Conservation (phyloP, 78 protist species). For the Paratrimastix pyriformis region DNA sequence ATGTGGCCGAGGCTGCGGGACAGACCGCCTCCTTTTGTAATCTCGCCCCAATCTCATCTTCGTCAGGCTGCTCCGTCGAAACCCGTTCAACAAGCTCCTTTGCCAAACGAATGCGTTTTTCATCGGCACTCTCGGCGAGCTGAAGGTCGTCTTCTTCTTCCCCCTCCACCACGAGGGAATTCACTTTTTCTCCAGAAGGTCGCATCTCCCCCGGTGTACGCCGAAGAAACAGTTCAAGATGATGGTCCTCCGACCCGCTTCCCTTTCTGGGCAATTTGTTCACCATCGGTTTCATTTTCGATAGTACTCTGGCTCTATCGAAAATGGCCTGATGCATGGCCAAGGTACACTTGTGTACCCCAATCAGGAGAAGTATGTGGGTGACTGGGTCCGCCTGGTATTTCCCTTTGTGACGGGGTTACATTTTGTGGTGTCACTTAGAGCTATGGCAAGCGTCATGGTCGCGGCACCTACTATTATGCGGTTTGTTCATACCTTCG, state of each 20-base stretch:
- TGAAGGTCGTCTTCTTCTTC: neutral
- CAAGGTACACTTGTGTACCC: conserved; percentile 34
- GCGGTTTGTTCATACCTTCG: conserved; percentile 27
- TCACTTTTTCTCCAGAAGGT: too few species aligned
- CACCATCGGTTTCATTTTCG: too few species aligned
- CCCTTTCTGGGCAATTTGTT: too few species aligned
- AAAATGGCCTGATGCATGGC: conserved; percentile 49
- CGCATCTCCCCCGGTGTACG: too few species aligned
- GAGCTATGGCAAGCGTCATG: conserved; percentile 36
- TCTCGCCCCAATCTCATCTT: neutral
- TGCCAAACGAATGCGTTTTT: neutral
- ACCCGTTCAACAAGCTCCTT: neutral
- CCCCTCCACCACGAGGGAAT: too few species aligned
- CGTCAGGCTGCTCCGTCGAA: neutral
- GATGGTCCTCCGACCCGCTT: too few species aligned
- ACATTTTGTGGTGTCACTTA: too few species aligned
- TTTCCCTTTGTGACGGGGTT: too few species aligned
- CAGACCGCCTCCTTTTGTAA: neutral
- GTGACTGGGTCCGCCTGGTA: too few species aligned
- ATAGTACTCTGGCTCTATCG: conserved; percentile 42
- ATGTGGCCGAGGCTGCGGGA: neutral
- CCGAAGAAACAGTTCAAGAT: too few species aligned
- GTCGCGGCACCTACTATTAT: conserved; percentile 28
- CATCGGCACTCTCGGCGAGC: neutral
- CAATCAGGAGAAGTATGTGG: conserved; percentile 39